These are phyloP conservation scores for Phytophthora pistaciae DNA, from an alignment of 352 stramenopile species.

Conservation along the genomic window DNA sequence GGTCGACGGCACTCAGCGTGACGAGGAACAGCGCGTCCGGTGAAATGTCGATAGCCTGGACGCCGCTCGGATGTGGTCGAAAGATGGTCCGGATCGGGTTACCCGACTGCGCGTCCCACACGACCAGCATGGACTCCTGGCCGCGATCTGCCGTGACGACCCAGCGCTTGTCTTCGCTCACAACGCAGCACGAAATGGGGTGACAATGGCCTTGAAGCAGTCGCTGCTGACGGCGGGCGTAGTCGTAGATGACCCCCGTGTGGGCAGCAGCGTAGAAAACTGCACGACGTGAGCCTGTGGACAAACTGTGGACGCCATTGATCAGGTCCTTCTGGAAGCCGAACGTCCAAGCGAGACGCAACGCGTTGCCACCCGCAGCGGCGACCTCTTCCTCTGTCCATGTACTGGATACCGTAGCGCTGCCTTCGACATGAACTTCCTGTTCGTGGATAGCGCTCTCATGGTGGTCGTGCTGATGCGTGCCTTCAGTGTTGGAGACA, in stretches of 20 bases:
- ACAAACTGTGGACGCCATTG: slow-evolving; percentile 90
- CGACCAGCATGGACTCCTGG: slow-evolving; percentile 91
- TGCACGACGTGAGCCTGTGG: slow-evolving; percentile 61
- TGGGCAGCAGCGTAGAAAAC: slow-evolving; percentile 94
- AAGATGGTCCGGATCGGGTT: slow-evolving; percentile 94
- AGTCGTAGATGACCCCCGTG: slow-evolving; percentile 95
- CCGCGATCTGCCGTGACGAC: slow-evolving; percentile 92
- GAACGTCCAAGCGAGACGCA: slow-evolving; percentile 88
- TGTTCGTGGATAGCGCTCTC: background rate
- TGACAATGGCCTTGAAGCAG: slow-evolving; percentile 94
- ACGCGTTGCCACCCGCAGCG: slow-evolving; percentile 50
- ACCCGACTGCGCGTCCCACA: slow-evolving; percentile 89
- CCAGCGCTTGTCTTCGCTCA: slow-evolving; percentile 94
- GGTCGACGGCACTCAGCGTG: slow-evolving; percentile 74
- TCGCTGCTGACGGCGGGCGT: slow-evolving; percentile 81
- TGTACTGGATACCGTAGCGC: slow-evolving; percentile 2
- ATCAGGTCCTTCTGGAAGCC: slow-evolving; percentile 93
- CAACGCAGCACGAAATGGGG: slow-evolving; percentile 88
- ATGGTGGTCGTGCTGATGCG: slow-evolving; percentile 6
- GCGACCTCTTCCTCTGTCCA: slow-evolving; percentile 4
- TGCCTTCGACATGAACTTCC: background rate
- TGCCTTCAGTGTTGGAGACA: background rate
- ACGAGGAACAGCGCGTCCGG: slow-evolving; percentile 90
- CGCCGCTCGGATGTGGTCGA: slow-evolving; percentile 79
- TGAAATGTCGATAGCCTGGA: slow-evolving; percentile 91